phyloP scores from a whole-genome alignment of 176 grass and related monocot species.

The Bolboschoenus planiculmis region DNA sequence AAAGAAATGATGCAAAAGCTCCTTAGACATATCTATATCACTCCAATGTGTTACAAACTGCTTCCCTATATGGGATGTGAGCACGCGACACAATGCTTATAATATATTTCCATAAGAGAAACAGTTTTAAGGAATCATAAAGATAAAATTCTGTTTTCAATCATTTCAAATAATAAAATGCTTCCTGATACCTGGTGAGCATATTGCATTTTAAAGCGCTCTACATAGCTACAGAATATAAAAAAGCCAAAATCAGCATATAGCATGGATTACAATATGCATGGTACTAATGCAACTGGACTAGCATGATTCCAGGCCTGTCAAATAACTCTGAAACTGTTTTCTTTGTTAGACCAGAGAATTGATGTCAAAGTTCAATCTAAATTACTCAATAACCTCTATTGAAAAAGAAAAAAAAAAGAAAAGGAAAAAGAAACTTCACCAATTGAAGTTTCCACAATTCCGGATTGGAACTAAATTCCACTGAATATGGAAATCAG shows the following conservation, averaged over 20 bases:
- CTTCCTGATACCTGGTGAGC: constrained; percentile 28
- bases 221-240: constrained; percentile 25
- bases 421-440: not conserved
- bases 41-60: too few species aligned
- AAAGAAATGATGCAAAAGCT: not conserved
- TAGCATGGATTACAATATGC: not conserved
- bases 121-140: not conserved
- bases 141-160: not conserved
- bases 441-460: not conserved
- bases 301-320: not conserved
- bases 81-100: not conserved
- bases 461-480: not conserved
- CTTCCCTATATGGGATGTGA: too few species aligned
- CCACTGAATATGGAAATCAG: not conserved
- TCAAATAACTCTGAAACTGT: not conserved
- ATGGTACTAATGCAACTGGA: not conserved
- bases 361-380: not conserved
- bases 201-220: constrained; percentile 36
- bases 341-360: constrained; percentile 5
- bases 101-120: not conserved
- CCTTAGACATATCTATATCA: not conserved
- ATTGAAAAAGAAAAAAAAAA: not conserved
- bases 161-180: constrained; percentile 8
- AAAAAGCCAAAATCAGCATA: constrained; percentile 16
- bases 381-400: not conserved